Conservation (phyloP, 768 basidiomycete genomes). For the Tulasnella sp. region DNA sequence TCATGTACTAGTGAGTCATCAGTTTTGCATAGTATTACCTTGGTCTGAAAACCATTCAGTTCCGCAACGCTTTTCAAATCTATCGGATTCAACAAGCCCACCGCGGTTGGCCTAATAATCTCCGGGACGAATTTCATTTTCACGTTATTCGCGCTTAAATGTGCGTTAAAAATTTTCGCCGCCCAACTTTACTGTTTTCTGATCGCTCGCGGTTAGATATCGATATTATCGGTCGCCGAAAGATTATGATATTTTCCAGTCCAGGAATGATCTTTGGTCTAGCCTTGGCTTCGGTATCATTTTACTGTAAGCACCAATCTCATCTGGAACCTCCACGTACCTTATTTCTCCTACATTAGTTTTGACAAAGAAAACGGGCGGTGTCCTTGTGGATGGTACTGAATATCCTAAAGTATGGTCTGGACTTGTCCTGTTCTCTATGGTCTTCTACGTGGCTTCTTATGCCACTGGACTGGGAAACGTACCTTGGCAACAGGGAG, state of each 20-base stretch:
- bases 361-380: slow-evolving; percentile 48
- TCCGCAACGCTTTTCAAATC: slow-evolving; percentile 67
- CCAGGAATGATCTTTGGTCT: slow-evolving; percentile 63
- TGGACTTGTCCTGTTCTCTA: slow-evolving; percentile 55
- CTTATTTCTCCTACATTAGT: slow-evolving; percentile 25
- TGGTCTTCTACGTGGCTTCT: slow-evolving; percentile 71
- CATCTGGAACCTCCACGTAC: not conserved
- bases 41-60: too few species aligned
- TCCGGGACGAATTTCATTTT: slow-evolving; percentile 70
- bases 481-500: slow-evolving; percentile 80
- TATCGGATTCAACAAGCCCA: slow-evolving; percentile 72
- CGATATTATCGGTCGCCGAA: slow-evolving; percentile 54
- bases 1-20: slow-evolving; percentile 27
- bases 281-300: slow-evolving; percentile 47
- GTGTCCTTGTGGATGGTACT: slow-evolving; percentile 44
- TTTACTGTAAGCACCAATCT: slow-evolving; percentile 40
- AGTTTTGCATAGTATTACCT: not conserved
- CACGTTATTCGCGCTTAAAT: slow-evolving; percentile 60
- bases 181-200: not conserved
- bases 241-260: slow-evolving; percentile 55
- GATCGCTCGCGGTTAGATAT: slow-evolving; percentile 29
- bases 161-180: not conserved
- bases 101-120: slow-evolving; percentile 65
- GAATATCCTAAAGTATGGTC: slow-evolving; percentile 51
- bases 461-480: slow-evolving; percentile 72